A percentile compares a stretch with the other conserved stretches of the same genome.
phyloP scores from a whole-genome alignment of 768 basidiomycete species.

The Tremella fuciformis region DNA sequence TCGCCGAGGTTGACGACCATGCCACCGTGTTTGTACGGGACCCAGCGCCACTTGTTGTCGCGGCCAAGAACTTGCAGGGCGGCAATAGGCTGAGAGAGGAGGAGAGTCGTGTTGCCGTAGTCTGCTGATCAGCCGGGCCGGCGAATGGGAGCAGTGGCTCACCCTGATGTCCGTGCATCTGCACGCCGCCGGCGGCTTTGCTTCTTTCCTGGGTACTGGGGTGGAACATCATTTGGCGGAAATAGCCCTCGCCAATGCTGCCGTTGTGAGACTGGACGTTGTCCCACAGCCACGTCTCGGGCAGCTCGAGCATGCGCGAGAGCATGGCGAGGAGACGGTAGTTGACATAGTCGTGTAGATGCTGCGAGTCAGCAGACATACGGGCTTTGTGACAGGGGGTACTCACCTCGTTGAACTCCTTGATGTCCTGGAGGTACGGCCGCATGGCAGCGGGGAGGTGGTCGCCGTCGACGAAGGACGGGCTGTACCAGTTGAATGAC shows the following conservation, averaged over 20 bases:
- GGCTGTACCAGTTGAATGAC: conserved; percentile 35
- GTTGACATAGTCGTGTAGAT: conserved; percentile 32
- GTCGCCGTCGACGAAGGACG: conserved; percentile 16
- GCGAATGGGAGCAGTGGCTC: neutral
- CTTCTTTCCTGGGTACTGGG: conserved; percentile 12
- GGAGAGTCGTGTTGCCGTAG: conserved; percentile 12
- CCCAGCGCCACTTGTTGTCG: conserved; percentile 35
- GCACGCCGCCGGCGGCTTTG: conserved; percentile 18
- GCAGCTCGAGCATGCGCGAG: conserved; percentile 31
- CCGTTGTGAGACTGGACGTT: conserved; percentile 29
- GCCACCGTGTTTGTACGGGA: conserved; percentile 27
- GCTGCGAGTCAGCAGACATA: neutral
- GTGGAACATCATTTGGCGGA: conserved; percentile 25
- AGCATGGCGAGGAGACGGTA: conserved; percentile 27
- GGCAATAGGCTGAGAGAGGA: conserved; percentile 27
- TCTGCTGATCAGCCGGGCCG: neutral
- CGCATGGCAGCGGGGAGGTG: conserved; percentile 22
- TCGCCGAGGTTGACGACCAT: conserved; percentile 36
- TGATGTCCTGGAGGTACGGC: conserved; percentile 34
- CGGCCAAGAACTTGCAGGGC: conserved; percentile 27
- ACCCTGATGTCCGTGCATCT: conserved; percentile 25
- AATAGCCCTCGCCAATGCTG: conserved; percentile 27
- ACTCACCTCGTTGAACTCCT: conserved; percentile 20
- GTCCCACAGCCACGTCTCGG: conserved; percentile 30
- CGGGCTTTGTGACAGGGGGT: neutral